A percentile compares a stretch with the other conserved stretches of the same genome.
These are phyloP conservation scores for Pseudisothecium myosuroides DNA, from an alignment of 225 moss, liverwort and hornwort species.

Conservation along the genomic window DNA sequence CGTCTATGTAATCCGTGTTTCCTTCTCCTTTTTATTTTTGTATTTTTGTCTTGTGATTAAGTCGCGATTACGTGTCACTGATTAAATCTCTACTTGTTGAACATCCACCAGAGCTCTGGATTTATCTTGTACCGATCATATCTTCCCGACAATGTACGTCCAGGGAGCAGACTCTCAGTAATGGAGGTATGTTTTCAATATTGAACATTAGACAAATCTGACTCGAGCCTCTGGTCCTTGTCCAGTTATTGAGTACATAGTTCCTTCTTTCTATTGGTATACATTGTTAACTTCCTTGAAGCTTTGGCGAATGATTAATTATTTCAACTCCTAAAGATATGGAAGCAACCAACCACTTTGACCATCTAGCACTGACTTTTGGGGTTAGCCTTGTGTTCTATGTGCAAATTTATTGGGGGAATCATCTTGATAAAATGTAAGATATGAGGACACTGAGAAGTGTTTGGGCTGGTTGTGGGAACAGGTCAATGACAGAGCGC, in stretches of 20 bases:
- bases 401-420: background rate
- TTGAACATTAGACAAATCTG: background rate
- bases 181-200: conserved; percentile 27
- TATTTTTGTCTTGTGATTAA: background rate
- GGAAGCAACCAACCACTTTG: background rate
- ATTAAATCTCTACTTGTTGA: background rate
- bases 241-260: background rate
- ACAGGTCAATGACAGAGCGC: conserved; percentile 45
- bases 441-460: background rate
- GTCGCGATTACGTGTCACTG: background rate
- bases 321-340: background rate
- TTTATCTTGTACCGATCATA: conserved; percentile 63
- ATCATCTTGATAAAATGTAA: background rate
- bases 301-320: background rate
- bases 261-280: background rate
- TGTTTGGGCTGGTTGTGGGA: background rate
- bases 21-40: too few relatives aligned
- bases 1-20: background rate
- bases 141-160: conserved; percentile 43
- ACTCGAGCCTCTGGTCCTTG: background rate
- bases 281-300: background rate
- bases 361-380: background rate
- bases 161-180: conserved; percentile 53
- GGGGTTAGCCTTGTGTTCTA: background rate
- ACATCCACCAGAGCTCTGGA: conserved; percentile 43